phyloP scores from a whole-genome alignment of 2,329 filamentous ascomycete genomes.

The Coniochaeta prunicola region DNA sequence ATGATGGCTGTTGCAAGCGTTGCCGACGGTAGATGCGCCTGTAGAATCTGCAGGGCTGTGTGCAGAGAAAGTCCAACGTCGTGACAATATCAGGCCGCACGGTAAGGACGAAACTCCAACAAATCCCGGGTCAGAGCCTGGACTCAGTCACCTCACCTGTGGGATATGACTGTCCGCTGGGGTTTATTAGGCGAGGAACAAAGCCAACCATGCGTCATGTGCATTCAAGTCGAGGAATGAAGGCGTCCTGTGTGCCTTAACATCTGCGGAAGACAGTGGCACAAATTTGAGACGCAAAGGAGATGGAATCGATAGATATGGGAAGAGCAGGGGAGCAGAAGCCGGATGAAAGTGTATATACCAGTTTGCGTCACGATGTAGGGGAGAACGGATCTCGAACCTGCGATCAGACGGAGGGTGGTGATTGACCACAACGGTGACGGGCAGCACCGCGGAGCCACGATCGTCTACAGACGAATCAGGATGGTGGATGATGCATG shows the following conservation, averaged over 20 bases:
- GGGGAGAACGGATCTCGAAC: neutral
- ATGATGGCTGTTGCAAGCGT: neutral
- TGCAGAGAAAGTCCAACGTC: neutral
- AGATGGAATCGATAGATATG: neutral
- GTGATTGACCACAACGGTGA: slow-evolving; percentile 2
- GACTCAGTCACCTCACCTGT: neutral
- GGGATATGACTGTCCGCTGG: neutral
- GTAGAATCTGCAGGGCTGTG: neutral
- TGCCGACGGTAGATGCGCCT: neutral
- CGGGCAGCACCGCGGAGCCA: neutral
- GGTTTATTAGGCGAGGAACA: neutral
- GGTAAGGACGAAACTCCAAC: neutral
- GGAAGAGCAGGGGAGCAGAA: neutral
- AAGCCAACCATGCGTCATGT: neutral
- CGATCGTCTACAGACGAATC: neutral
- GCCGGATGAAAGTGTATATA: neutral
- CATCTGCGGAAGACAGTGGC: neutral
- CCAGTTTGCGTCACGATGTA: neutral
- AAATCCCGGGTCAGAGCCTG: neutral
- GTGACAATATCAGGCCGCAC: neutral
- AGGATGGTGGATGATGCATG: neutral
- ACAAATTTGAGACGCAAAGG: neutral
- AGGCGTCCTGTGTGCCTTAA: neutral
- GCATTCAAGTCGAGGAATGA: neutral
- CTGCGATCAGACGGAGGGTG: neutral